These are phyloP conservation scores for Lasiodiplodia gonubiensis DNA, from an alignment of 2,329 filamentous ascomycete genomes.

Conservation along the genomic window DNA sequence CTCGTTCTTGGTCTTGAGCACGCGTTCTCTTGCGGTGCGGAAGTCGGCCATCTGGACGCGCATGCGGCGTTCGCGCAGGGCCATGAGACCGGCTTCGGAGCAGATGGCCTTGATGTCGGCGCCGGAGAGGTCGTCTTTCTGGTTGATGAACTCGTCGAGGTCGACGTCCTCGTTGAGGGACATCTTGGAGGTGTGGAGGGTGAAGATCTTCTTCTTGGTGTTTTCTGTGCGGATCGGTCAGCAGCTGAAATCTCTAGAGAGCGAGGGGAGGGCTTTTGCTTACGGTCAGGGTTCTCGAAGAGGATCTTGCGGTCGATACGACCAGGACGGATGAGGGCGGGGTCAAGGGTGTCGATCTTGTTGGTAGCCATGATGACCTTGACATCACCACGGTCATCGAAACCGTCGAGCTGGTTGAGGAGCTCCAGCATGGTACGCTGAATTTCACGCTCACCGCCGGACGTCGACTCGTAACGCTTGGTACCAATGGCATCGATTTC, in stretches of 20 bases:
- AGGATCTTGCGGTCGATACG: conserved; percentile 98
- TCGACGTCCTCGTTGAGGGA: conserved; percentile 96
- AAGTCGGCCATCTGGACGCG: conserved; percentile 99
- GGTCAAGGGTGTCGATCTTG: conserved; percentile 98
- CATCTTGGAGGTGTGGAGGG: conserved; percentile 98
- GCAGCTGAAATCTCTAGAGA: conserved; percentile 12
- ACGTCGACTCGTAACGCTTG: conserved; percentile 97
- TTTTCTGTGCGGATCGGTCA: conserved; percentile 77
- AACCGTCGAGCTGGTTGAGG: conserved; percentile 97
- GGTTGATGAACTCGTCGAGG: conserved; percentile 95
- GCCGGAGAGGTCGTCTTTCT: conserved; percentile 96
- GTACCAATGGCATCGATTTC: conserved; percentile 99
- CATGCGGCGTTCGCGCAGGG: conserved; percentile 93
- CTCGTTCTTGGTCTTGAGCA: conserved; percentile 98
- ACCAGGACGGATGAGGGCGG: conserved; percentile 92
- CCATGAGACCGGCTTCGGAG: conserved; percentile 94
- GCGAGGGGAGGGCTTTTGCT: conserved; percentile 38
- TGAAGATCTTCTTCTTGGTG: conserved; percentile 98
- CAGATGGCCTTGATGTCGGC: conserved; percentile 99
- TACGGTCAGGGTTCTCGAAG: conserved; percentile 73
- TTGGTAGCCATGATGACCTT: conserved; percentile 99
- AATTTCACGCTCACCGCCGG: conserved; percentile 94
- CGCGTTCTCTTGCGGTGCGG: conserved; percentile 86
- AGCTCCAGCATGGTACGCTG: conserved; percentile 98
- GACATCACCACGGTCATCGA: conserved; percentile 97